These are phyloP conservation scores for Plasmodium malariae DNA, from an alignment of 169 alveolate species.

Conservation along the genomic window DNA sequence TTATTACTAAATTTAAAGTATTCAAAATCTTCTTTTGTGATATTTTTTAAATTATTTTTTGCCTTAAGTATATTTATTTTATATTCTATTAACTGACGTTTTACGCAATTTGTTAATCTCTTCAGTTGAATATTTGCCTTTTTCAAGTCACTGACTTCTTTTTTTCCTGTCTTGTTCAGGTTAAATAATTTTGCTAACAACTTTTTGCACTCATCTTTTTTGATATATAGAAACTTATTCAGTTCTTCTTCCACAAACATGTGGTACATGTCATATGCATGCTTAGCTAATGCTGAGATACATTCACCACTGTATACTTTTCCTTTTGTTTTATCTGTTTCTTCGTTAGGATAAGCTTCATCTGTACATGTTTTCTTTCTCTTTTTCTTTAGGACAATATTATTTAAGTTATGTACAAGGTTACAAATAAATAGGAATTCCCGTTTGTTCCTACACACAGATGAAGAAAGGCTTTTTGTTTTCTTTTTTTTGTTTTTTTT, in stretches of 20 bases:
- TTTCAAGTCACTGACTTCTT: not conserved
- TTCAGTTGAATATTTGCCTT: not conserved
- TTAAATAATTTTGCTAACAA: not conserved
- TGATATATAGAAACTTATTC: not conserved
- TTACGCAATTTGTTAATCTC: not conserved
- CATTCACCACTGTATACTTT: not conserved
- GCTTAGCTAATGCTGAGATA: not conserved
- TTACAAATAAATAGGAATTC: too few species aligned
- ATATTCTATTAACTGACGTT: not conserved
- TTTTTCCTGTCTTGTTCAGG: not conserved
- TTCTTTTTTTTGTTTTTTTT: too few species aligned
- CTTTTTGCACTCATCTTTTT: not conserved
- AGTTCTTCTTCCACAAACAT: not conserved
- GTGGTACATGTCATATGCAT: not conserved
- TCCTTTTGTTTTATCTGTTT: too few species aligned
- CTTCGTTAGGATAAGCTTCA: too few species aligned
- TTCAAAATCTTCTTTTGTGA: constrained; percentile 34
- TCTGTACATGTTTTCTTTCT: too few species aligned
- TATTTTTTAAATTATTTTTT: constrained; percentile 33
- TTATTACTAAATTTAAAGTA: constrained; percentile 22
- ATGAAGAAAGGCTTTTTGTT: too few species aligned
- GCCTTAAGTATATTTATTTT: not conserved
- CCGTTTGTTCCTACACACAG: too few species aligned
- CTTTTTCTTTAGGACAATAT: too few species aligned
- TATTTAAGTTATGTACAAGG: not conserved